A percentile compares a stretch with the other conserved stretches of the same genome.
These are phyloP conservation scores for Fraxinus nigra DNA, from an alignment of 305 asterid species.

Conservation along the genomic window DNA sequence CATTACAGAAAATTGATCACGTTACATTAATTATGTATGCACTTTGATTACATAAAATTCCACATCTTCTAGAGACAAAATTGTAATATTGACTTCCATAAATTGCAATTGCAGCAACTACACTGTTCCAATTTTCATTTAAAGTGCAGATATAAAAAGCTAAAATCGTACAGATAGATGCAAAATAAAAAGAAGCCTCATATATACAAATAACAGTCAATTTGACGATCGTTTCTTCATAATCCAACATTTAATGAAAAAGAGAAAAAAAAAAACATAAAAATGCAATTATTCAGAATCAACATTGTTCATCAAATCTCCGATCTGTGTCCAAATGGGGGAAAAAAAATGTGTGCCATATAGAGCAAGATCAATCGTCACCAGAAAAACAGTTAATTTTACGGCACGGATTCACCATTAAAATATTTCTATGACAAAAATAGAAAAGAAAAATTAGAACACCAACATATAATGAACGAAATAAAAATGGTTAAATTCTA, in stretches of 20 bases:
- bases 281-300: neutral
- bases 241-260: neutral
- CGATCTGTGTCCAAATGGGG: neutral
- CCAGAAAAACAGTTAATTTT: no score
- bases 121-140: neutral
- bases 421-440: no score
- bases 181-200: neutral
- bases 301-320: neutral
- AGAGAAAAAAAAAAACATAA: neutral
- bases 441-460: no score
- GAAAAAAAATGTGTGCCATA: neutral
- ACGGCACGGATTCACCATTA: no score
- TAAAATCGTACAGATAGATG: neutral
- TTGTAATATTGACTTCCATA: neutral
- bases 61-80: neutral
- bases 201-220: neutral
- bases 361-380: neutral
- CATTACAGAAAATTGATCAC: neutral
- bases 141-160: neutral
- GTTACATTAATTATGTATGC: neutral
- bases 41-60: neutral
- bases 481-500: no score
- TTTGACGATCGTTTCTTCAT: neutral
- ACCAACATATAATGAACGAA: no score
- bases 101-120: neutral